Conservation (phyloP, 179 eudicot genomes). For the Spergularia azorica region DNA sequence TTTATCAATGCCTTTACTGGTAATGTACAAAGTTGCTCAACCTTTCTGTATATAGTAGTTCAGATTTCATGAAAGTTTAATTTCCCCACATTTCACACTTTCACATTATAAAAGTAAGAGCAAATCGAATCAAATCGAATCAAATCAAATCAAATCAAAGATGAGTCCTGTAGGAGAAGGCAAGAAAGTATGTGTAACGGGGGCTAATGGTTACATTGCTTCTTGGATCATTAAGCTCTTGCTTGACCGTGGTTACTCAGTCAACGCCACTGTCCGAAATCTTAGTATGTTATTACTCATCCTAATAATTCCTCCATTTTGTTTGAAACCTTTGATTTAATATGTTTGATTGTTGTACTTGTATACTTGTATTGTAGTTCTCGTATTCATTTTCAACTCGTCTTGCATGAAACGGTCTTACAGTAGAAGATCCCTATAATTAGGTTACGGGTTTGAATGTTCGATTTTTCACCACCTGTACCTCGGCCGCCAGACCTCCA, state of each 20-base stretch:
- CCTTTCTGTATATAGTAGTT: no score
- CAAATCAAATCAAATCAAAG: neutral
- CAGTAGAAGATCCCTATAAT: no score
- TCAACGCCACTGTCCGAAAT: slow-evolving; percentile 39
- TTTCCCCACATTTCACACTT: no score
- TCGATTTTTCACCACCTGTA: no score
- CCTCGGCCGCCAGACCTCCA: no score
- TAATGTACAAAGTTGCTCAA: no score
- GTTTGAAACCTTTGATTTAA: neutral
- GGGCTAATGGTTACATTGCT: slow-evolving; percentile 45
- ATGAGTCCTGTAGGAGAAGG: slow-evolving; percentile 24
- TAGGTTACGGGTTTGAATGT: no score
- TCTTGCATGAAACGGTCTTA: neutral
- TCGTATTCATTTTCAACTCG: neutral
- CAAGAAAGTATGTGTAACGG: slow-evolving; percentile 44
- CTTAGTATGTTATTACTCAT: slow-evolving; percentile 21
- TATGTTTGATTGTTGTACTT: neutral
- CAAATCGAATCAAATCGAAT: no score
- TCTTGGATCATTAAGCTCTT: slow-evolving; percentile 44
- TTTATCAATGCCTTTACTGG: no score
- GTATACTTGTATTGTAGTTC: neutral
- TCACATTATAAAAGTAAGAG: no score
- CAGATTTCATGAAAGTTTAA: no score
- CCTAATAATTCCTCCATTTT: neutral
- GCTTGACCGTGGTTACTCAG: slow-evolving; percentile 41